A percentile compares a stretch with the other conserved stretches of the same genome.
Conservation (phyloP, 306 rosid species). For the Vachellia pachyceras region DNA sequence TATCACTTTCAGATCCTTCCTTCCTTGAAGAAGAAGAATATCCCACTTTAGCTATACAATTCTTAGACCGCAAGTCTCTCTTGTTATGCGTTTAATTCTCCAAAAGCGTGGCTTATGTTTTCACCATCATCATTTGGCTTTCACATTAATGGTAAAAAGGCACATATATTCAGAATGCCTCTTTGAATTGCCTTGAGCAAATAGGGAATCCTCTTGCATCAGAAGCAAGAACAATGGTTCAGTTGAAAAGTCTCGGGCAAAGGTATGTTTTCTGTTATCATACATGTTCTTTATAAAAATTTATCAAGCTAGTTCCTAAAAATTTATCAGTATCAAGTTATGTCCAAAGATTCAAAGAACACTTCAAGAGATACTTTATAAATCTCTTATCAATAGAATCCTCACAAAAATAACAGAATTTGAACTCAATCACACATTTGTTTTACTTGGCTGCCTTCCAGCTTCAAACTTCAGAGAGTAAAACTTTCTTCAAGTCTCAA, state of each 20-base stretch:
- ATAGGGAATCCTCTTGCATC: conserved; percentile 56
- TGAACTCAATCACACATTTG: not conserved
- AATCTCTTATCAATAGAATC: no score
- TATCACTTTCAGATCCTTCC: conserved; percentile 65
- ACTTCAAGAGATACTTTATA: no score
- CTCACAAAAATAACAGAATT: no score
- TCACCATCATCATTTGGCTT: conserved; percentile 27
- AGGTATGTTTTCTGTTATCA: conserved; percentile 33
- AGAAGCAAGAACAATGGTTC: conserved; percentile 50
- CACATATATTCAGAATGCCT: conserved; percentile 36
- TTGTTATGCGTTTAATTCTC: conserved; percentile 23
- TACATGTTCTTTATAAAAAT: conserved; percentile 28
- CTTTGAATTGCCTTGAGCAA: conserved; percentile 36
- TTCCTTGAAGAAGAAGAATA: conserved; percentile 55
- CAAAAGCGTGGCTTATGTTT: conserved; percentile 29
- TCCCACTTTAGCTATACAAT: conserved; percentile 72
- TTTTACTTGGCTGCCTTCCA: conserved; percentile 73
- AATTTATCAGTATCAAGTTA: no score
- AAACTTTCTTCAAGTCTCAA: conserved; percentile 29
- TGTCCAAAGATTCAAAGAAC: no score
- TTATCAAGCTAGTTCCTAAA: no score
- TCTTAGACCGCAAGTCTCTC: conserved; percentile 44
- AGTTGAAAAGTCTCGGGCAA: conserved; percentile 47
- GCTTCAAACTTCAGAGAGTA: conserved; percentile 69
- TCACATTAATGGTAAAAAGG: conserved; percentile 34